phyloP scores from a whole-genome alignment of 2,329 filamentous ascomycete genomes.

The Hypoxylon sp. region DNA sequence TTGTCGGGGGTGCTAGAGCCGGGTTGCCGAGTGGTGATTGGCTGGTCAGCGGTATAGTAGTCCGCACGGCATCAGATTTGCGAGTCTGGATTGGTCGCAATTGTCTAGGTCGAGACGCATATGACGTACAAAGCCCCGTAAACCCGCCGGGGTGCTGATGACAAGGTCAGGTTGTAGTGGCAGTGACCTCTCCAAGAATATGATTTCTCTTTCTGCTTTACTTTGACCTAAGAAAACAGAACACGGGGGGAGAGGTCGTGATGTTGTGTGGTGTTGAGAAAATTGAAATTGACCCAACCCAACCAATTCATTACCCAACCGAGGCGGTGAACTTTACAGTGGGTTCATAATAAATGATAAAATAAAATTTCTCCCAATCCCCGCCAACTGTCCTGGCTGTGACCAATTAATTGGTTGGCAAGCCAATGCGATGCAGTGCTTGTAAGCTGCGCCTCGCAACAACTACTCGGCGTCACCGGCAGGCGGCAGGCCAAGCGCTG shows the following conservation, averaged over 20 bases:
- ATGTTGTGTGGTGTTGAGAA: conserved; percentile 37
- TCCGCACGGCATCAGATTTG: conserved; percentile 22
- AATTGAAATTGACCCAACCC: conserved; percentile 17
- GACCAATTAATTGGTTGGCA: conserved; percentile 20
- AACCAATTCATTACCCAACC: conserved; percentile 16
- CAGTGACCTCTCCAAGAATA: conserved; percentile 1
- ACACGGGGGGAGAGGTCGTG: conserved; percentile 17
- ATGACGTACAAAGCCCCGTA: conserved; percentile 42
- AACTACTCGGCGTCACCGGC: conserved; percentile 24
- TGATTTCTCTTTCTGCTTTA: conserved; percentile 17
- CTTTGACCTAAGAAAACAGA: conserved; percentile 13
- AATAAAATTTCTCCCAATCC: conserved; percentile 6
- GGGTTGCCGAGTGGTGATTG: conserved; percentile 34
- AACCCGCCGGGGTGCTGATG: conserved; percentile 20
- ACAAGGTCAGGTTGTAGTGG: conserved; percentile 8
- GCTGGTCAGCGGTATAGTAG: conserved; percentile 12
- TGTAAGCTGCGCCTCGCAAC: conserved; percentile 27
- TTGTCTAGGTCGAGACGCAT: conserved; percentile 32
- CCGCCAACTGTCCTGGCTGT: conserved; percentile 8
- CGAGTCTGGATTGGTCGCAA: conserved; percentile 32
- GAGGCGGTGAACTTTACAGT: conserved; percentile 26
- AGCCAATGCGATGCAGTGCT: conserved; percentile 13
- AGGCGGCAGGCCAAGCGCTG: conserved; percentile 6
- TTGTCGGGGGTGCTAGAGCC: conserved; percentile 36
- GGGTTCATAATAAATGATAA: conserved; percentile 12